Percentiles rank a stretch among this genome's conserved stretches.
Conservation (phyloP, 2,329 filamentous ascomycete genomes). For the Fusarium drepaniforme region DNA sequence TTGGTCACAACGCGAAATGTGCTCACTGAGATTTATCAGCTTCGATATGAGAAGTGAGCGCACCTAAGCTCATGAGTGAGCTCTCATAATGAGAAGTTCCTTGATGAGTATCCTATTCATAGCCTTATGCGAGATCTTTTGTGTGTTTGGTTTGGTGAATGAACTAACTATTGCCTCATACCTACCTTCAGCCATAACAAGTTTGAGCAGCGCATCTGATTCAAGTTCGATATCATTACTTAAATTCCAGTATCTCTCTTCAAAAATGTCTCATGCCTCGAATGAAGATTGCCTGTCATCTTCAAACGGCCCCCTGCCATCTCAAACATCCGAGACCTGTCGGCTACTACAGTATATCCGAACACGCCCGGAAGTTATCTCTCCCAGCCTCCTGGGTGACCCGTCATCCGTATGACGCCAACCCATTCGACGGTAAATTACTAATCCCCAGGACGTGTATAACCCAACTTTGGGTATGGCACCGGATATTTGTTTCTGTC, state of each 20-base stretch:
- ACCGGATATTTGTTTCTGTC: conserved; percentile 9
- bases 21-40: not conserved
- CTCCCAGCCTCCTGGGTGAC: not conserved
- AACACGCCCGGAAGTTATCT: not conserved
- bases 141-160: not conserved
- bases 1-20: not conserved
- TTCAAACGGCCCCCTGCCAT: too few relatives aligned
- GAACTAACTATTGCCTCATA: not conserved
- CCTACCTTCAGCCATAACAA: not conserved
- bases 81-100: not conserved
- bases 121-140: not conserved
- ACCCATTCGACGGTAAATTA: too few relatives aligned
- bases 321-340: not conserved
- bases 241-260: not conserved
- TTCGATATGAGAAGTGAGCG: not conserved
- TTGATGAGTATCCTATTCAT: not conserved
- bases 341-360: not conserved
- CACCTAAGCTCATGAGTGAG: not conserved
- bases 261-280: not conserved
- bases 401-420: not conserved
- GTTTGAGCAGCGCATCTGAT: not conserved
- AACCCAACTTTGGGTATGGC: conserved; percentile 22
- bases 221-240: not conserved
- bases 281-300: not conserved
- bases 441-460: not conserved